Percentiles rank a stretch among this genome's conserved stretches.
These are phyloP conservation scores for Cladophialophora yegresii DNA, from an alignment of 2,329 filamentous ascomycete species.

Conservation along the genomic window DNA sequence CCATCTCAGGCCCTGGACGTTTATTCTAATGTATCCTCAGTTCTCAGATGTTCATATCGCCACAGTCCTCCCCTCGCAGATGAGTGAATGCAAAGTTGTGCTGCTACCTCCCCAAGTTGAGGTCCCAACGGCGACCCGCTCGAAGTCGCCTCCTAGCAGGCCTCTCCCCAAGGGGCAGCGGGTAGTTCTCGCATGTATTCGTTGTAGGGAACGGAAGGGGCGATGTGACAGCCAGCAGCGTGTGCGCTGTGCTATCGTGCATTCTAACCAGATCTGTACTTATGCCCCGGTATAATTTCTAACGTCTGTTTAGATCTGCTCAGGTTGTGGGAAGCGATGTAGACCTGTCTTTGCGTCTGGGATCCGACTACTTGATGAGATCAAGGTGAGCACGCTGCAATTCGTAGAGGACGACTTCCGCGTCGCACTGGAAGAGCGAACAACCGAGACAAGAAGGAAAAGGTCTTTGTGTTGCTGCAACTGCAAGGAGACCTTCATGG, in stretches of 20 bases:
- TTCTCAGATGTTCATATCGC: neutral
- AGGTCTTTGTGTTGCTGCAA: neutral
- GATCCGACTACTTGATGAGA: neutral
- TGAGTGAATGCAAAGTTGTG: neutral
- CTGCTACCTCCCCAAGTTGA: neutral
- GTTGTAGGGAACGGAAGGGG: conserved; percentile 1
- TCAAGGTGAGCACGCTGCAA: neutral
- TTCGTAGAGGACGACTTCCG: neutral
- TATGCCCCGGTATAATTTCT: neutral
- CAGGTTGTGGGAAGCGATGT: neutral
- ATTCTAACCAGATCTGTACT: neutral
- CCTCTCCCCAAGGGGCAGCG: neutral
- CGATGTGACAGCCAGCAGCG: neutral
- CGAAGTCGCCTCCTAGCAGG: neutral
- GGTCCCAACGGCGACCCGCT: neutral
- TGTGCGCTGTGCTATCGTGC: neutral
- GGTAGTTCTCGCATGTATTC: neutral
- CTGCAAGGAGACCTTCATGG: neutral
- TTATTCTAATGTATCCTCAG: neutral
- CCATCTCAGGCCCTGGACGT: neutral
- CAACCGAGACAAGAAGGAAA: neutral
- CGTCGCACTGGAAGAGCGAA: too few relatives aligned
- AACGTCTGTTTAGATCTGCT: neutral
- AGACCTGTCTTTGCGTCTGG: neutral
- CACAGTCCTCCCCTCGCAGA: neutral